Evolutionary conservation across 768 basidiomycete species (phyloP), one percentile per base, ranked within the genome.

Genomic region (Auriscalpium microsporum): DNA sequence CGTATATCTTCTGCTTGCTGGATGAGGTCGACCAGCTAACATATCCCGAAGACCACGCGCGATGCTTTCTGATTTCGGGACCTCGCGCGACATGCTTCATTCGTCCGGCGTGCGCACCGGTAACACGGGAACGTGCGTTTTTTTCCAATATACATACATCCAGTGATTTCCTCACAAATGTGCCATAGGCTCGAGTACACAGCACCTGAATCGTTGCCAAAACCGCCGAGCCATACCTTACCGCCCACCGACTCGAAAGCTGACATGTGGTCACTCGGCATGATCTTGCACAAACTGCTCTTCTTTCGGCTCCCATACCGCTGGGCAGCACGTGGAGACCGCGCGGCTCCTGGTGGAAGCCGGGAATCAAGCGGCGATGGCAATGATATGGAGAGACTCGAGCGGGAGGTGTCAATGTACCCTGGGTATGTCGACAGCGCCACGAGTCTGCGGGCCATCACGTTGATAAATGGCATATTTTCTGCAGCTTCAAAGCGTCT

Each of bases 241-340:
- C 75, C 73, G 8, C 84, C 87, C 47, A 77, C 91, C 2, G 87
- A 90, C 63, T 90, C 91, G 0, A 94, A 94, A 64, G 81, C 89
- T 4, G 94, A 98, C 66, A 93, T 96, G 84, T 98, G 95, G 94
- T 91, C 90, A 6, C 76, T 98, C 14, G 94, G 94, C 59, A 93
- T 98, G 87, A 90, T 98, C 54, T 76, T 98, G 16, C 85, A 97
- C 73, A 94, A 93, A 63, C 77, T 98, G 58, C 72, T 95, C 1
- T 98, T 96, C 72, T 93, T 97, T 72, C 81, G 82, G 36, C 70
- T 95, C 17, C 94, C 95, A 0, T 97, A 93, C 64, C 78, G 75
- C 16, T 83, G 90, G 60, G 84, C 87, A 1, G 73, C 83, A 1
- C 78, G 78, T 42, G 81, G 80, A 0, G 82, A 80, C 53, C 78